Evolutionary conservation across 768 basidiomycete genomes (phyloP).

Genomic region (Suillus paluster): DNA sequence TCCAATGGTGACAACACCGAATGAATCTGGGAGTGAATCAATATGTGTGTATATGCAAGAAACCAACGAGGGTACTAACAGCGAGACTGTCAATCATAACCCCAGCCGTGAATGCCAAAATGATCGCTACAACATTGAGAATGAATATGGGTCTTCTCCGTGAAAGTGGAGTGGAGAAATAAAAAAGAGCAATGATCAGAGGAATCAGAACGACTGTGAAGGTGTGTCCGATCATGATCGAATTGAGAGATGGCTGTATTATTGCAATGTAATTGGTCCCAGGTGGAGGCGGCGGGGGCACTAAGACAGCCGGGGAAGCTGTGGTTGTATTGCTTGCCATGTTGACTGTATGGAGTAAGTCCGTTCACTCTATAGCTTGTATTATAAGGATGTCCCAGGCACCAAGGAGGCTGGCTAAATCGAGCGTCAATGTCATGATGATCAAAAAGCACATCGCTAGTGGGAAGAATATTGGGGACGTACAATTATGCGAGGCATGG

Average conservation of each 20-base stretch:
- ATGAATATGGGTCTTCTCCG: conserved; percentile 27
- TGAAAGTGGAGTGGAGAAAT: conserved; percentile 26
- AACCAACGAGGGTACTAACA: conserved; percentile 13
- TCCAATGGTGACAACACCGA: not conserved
- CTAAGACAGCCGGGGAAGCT: not conserved
- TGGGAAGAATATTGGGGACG: not conserved
- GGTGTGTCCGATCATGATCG: conserved; percentile 1
- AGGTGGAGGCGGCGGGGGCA: conserved; percentile 2
- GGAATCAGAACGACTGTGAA: not conserved
- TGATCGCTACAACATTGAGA: conserved; percentile 28
- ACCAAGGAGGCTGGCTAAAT: not conserved
- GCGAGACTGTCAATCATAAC: conserved; percentile 3
- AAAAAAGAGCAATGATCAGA: conserved; percentile 22
- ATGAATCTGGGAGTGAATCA: not conserved
- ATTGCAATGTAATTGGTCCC: conserved; percentile 8
- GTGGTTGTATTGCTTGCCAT: conserved; percentile 3
- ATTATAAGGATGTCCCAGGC: not conserved
- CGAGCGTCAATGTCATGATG: no score
- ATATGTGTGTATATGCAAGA: not conserved
- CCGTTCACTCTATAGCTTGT: not conserved
- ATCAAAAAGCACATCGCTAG: not conserved
- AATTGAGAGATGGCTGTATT: conserved; percentile 8
- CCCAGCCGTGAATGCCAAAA: conserved; percentile 15
- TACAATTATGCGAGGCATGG: not conserved
- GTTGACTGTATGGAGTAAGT: not conserved